Conservation (phyloP, 768 basidiomycete genomes). For the Mycena alexandri region DNA sequence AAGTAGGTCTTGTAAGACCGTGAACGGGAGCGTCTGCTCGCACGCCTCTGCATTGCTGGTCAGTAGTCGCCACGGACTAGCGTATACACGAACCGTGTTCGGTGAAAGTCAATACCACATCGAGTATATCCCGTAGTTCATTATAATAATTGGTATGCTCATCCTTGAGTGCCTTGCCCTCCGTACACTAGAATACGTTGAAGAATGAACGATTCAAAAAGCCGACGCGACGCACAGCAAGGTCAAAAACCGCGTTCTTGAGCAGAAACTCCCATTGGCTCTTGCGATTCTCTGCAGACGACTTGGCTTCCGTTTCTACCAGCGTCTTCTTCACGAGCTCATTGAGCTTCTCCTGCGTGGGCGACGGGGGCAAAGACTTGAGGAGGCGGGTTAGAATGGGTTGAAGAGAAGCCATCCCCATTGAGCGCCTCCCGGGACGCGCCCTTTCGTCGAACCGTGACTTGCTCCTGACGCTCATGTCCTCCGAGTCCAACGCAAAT, state of each 20-base stretch:
- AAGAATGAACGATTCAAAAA: neutral
- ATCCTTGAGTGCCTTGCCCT: slow-evolving; percentile 73
- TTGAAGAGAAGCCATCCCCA: slow-evolving; percentile 64
- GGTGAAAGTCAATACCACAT: slow-evolving; percentile 81
- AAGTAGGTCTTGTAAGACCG: slow-evolving; percentile 82
- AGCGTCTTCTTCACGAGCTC: slow-evolving; percentile 63
- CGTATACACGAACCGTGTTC: slow-evolving; percentile 70
- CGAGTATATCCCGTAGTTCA: slow-evolving; percentile 71
- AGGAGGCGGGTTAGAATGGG: slow-evolving; percentile 65
- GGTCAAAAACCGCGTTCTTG: slow-evolving; percentile 76
- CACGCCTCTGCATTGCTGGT: slow-evolving; percentile 69
- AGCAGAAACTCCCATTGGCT: slow-evolving; percentile 83
- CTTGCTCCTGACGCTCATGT: slow-evolving; percentile 24
- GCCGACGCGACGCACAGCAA: slow-evolving; percentile 66
- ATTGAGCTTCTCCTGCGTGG: slow-evolving; percentile 63
- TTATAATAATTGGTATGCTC: slow-evolving; percentile 70
- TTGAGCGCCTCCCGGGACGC: slow-evolving; percentile 2
- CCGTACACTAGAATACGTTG: slow-evolving; percentile 63
- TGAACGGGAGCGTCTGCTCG: slow-evolving; percentile 80
- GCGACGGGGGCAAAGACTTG: slow-evolving; percentile 62
- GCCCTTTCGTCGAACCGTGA: no score
- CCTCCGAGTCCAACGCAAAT: slow-evolving; percentile 20
- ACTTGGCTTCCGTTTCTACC: slow-evolving; percentile 53
- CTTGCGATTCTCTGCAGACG: slow-evolving; percentile 71
- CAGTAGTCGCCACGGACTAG: neutral